Conservation (phyloP, 345 rosid species). For the Eucalyptus grandis region DNA sequence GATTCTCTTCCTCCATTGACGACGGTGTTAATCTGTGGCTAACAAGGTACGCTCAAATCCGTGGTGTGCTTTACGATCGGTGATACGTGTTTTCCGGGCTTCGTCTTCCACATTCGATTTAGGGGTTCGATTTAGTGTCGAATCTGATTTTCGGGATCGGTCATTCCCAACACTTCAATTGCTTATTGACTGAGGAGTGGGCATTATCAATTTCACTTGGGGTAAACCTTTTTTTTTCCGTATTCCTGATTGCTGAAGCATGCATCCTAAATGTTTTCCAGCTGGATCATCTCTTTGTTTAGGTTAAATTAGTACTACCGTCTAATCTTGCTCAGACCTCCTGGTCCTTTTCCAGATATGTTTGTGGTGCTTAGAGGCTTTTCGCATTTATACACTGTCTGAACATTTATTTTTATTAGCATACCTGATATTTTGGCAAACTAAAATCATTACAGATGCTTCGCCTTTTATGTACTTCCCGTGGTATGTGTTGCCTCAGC, state of each 20-base stretch:
- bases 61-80: no score
- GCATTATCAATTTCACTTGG: not conserved
- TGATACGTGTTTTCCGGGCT: no score
- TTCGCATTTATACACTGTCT: not conserved
- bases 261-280: not conserved
- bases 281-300: not conserved
- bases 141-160: no score
- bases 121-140: no score
- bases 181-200: not conserved
- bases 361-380: not conserved
- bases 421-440: not conserved
- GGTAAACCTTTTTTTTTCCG: not conserved
- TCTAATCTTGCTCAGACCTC: not conserved
- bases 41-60: no score
- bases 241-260: not conserved
- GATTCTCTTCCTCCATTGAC: no score
- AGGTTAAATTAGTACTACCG: no score
- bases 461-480: not conserved
- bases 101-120: no score
- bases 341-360: not conserved
- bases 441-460: not conserved
- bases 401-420: not conserved
- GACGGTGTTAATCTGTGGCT: no score
- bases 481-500: not conserved
- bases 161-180: no score